These are phyloP conservation scores for Conoideocrella luteorostrata DNA, from an alignment of 2,329 filamentous ascomycete genomes.

Conservation along the genomic window DNA sequence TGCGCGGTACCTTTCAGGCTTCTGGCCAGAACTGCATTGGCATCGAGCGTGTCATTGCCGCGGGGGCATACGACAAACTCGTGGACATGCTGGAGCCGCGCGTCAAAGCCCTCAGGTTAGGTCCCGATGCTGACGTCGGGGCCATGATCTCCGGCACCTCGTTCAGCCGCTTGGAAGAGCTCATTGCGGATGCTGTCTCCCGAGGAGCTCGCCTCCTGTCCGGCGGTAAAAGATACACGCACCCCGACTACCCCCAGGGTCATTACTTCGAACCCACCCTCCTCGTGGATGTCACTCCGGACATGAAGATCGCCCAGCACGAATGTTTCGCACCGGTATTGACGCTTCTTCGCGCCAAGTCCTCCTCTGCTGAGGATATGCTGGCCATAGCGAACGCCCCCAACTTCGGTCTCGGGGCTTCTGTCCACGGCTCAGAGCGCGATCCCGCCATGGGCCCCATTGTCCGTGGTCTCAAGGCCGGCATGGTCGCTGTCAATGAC, in stretches of 20 bases:
- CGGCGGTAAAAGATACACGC: constrained; percentile 65
- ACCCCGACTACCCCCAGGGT: constrained; percentile 68
- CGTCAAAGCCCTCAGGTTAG: constrained; percentile 68
- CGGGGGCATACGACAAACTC: constrained; percentile 69
- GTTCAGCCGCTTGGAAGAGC: constrained; percentile 68
- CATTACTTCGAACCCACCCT: constrained; percentile 93
- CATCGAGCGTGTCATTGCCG: constrained; percentile 84
- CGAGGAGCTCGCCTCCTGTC: constrained; percentile 75
- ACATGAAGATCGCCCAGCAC: constrained; percentile 81
- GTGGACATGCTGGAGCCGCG: constrained; percentile 64
- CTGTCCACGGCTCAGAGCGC: constrained; percentile 69
- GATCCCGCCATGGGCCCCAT: constrained; percentile 56
- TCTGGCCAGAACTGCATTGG: constrained; percentile 97
- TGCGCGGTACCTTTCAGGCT: constrained; percentile 91
- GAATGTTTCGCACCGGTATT: constrained; percentile 94
- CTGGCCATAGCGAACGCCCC: constrained; percentile 79
- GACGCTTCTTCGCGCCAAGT: constrained; percentile 68
- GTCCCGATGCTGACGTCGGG: constrained; percentile 75
- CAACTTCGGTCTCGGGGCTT: constrained; percentile 78
- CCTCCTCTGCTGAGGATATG: constrained; percentile 54
- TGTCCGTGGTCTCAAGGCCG: constrained; percentile 64
- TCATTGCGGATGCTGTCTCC: constrained; percentile 71
- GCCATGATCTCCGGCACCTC: constrained; percentile 77
- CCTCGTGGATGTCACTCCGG: constrained; percentile 77
- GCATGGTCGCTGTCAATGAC: constrained; percentile 94